Conservation (phyloP, 495 filamentous ascomycete genomes). For the Talaromyces thailandensis region DNA sequence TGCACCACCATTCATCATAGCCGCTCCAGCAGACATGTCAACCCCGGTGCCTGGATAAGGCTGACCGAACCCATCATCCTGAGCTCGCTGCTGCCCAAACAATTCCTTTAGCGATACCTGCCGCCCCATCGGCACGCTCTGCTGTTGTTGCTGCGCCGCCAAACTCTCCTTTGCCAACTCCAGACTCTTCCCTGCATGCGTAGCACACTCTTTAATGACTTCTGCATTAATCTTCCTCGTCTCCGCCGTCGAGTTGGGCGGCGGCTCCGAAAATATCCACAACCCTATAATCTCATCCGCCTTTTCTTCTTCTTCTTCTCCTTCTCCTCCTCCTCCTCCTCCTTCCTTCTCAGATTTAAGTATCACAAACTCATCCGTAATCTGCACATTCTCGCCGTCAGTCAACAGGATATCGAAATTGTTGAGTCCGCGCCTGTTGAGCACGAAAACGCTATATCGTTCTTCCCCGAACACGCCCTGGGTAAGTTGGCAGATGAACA, state of each 20-base stretch:
- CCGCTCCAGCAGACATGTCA: not conserved
- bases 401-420: constrained; percentile 48
- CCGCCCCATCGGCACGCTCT: constrained; percentile 40
- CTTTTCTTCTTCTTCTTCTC: not conserved
- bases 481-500: constrained; percentile 67
- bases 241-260: constrained; percentile 44
- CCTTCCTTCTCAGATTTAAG: constrained; percentile 31
- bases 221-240: constrained; percentile 39
- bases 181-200: constrained; percentile 37
- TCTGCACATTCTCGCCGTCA: constrained; percentile 45
- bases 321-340: not conserved
- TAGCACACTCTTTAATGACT: constrained; percentile 46
- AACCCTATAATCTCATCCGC: constrained; percentile 41
- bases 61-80: constrained; percentile 43
- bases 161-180: constrained; percentile 32
- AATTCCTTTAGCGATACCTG: constrained; percentile 46
- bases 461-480: constrained; percentile 33
- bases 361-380: constrained; percentile 54
- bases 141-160: constrained; percentile 26
- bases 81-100: constrained; percentile 44
- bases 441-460: constrained; percentile 49
- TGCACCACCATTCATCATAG: constrained; percentile 1
- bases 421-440: constrained; percentile 51
- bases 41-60: constrained; percentile 12
- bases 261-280: constrained; percentile 55